Percentiles rank a stretch among this genome's conserved stretches.
Conservation (phyloP, 768 basidiomycete genomes). For the Rhodotorula toruloides region DNA sequence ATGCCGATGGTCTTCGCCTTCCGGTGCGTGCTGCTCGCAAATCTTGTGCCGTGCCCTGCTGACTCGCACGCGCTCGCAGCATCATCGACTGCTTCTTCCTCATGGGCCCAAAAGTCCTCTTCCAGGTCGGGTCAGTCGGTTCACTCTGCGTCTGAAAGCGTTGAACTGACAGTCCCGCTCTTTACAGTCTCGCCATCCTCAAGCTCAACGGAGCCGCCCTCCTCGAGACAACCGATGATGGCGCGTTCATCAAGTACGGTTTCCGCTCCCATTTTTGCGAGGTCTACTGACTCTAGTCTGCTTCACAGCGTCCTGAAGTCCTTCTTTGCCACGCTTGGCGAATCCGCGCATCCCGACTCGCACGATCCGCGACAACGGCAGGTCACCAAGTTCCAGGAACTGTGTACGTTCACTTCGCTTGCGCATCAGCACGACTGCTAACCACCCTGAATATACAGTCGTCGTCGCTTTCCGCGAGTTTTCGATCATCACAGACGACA, state of each 20-base stretch:
- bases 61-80: neutral
- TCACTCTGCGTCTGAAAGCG: constrained; percentile 9
- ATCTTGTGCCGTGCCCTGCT: neutral
- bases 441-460: constrained; percentile 50
- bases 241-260: constrained; percentile 83
- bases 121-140: constrained; percentile 84
- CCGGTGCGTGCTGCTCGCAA: constrained; percentile 48
- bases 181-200: constrained; percentile 64
- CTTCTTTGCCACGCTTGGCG: constrained; percentile 87
- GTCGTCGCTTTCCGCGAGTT: constrained; percentile 98
- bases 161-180: neutral
- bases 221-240: constrained; percentile 90
- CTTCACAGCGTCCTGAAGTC: constrained; percentile 77
- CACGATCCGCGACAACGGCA: constrained; percentile 80
- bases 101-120: constrained; percentile 97
- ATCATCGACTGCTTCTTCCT: constrained; percentile 56
- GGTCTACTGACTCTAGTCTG: neutral
- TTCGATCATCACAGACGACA: constrained; percentile 82
- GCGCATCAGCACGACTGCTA: neutral
- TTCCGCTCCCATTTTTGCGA: neutral
- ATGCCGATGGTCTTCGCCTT: constrained; percentile 84
- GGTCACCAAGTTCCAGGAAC: constrained; percentile 95
- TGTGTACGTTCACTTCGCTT: constrained; percentile 21
- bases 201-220: constrained; percentile 95
- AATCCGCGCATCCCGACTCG: constrained; percentile 87